Evolutionary conservation across 176 grass and related monocot species (phyloP), one percentile per base, ranked within the genome.

Genomic region (Musa schizocarpa): DNA sequence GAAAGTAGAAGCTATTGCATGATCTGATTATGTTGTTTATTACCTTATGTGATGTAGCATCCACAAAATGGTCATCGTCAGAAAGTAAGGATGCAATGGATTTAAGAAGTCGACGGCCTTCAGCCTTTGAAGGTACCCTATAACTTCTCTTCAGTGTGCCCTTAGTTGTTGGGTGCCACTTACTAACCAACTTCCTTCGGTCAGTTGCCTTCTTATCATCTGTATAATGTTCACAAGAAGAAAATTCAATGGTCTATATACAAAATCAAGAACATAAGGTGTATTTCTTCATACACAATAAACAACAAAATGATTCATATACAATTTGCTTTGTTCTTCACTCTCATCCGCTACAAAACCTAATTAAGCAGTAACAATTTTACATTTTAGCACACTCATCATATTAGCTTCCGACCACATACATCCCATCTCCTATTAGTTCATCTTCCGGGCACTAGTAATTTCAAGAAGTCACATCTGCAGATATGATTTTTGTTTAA

Each of bases 61-160:
- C 95, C 27, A 92, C 82, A 84, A 99, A 94, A 69, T 99, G 83
- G 66, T 99, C 95, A 84, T 99, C 95, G 70, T 99, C 86, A 53
- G 90, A 94, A 43, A 99, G 91, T 80, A 94, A 82, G 63, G 77
- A 83, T 83, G 95, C 91, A 65, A 99, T 83, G 77, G 92, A 82
- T 75, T 89, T 91, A 24, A 99, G 90, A 82, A 94, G 63, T 16
- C 87, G 83, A 2, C 80, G 87, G 16, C 95, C 95, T 84, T 94
- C 88, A 74, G 88, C 88, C 11, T 87, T 94, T 68, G 95, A 99
- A 81, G 81, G 77, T 73, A 99, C 86, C 80, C 86, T 88, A 76
- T 91, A 89, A 65, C 84, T 94, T 80, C 95, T 91, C 84, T 86
- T 99, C 12, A 99, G 91, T 23, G 95, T 94, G 67, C 95, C 95